Base-by-base conservation (phyloP, 2,329 filamentous ascomycete species). In the Periconia sp. region DNA sequence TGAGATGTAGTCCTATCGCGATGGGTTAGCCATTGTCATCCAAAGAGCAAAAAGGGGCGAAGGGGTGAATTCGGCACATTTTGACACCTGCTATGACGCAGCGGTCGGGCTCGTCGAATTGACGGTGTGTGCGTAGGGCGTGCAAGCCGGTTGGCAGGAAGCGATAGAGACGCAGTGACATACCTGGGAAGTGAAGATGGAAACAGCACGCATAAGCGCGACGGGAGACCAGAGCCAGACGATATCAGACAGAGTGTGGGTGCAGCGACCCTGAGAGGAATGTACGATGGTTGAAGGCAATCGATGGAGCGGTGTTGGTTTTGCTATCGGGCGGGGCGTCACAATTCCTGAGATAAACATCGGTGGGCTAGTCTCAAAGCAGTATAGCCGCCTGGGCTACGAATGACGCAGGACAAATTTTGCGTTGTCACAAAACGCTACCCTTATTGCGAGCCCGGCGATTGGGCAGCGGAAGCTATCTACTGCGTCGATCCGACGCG, bases 1-100 rank as follows among this genome's bases (percentile, higher is more conserved):
- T 76, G 81, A 84, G 74, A 85, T 84, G 73, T 85, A 85, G 75
- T 84, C 81, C 82, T 80, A 57, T 31, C 48, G 37, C 45, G 50
- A 43, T 54, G 53, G 59, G 56, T 73, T 65, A 73, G 71, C 63
- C 56, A 59, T 51, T 40, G 31, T 57, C 50, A 54, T 26, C 23
- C 11, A 19, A 41, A 26, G 24, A 36, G 33, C 29, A 40, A 51
- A 30, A 25, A 42, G 33, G 39, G 23, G 29, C 33, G 32, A 24
- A 13, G 26, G 18, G 23, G 18, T 13, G 22, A 15, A 33, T 21
- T 7, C 30, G 33, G 28, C 15, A 22, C 13, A 23, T 25, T 17
- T n/a, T n/a, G n/a, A n/a, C n/a, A n/a, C n/a, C n/a, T n/a, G 32
- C 16, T 8, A 21, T 36, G 43, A 42, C 42, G 44, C 45, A 30